Percentiles rank a stretch among this genome's conserved stretches.
These are phyloP conservation scores for Forsythia suspensa DNA, from an alignment of 257 asterid genomes.

Conservation along the genomic window DNA sequence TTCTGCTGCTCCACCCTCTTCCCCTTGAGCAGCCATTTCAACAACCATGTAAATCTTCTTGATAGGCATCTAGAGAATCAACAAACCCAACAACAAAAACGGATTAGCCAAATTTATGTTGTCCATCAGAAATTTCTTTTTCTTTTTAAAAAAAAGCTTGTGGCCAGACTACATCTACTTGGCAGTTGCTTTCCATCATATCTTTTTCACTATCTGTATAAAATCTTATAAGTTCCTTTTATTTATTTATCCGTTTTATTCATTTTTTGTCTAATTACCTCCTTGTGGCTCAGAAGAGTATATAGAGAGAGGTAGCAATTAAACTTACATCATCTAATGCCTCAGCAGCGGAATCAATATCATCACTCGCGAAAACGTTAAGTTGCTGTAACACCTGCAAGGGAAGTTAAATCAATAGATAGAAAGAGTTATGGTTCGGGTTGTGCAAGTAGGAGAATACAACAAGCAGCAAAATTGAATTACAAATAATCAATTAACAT, in stretches of 20 bases:
- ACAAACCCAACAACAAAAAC: slow-evolving; percentile 8
- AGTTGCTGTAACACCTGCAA: slow-evolving; percentile 82
- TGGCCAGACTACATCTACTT: background rate
- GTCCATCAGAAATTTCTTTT: background rate
- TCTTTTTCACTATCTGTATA: background rate
- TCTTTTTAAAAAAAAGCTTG: background rate
- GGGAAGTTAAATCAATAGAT: slow-evolving; percentile 19
- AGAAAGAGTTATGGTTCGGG: background rate
- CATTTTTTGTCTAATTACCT: background rate
- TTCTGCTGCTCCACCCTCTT: slow-evolving; percentile 83
- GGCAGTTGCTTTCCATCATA: background rate
- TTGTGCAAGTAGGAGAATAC: background rate
- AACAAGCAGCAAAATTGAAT: background rate
- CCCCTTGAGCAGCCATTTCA: slow-evolving; percentile 98
- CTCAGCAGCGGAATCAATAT: slow-evolving; percentile 90
- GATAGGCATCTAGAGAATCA: slow-evolving; percentile 69
- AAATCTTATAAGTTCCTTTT: background rate
- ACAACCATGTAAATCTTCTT: slow-evolving; percentile 90
- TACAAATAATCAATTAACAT: background rate
- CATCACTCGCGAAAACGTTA: slow-evolving; percentile 67
- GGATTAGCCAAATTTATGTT: slow-evolving; percentile 10
- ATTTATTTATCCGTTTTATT: background rate
- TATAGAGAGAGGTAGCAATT: background rate
- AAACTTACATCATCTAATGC: slow-evolving; percentile 81
- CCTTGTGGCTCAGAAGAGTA: background rate